These are phyloP conservation scores for Fusarium camptoceras DNA, from an alignment of 2,329 filamentous ascomycete species.

Conservation along the genomic window DNA sequence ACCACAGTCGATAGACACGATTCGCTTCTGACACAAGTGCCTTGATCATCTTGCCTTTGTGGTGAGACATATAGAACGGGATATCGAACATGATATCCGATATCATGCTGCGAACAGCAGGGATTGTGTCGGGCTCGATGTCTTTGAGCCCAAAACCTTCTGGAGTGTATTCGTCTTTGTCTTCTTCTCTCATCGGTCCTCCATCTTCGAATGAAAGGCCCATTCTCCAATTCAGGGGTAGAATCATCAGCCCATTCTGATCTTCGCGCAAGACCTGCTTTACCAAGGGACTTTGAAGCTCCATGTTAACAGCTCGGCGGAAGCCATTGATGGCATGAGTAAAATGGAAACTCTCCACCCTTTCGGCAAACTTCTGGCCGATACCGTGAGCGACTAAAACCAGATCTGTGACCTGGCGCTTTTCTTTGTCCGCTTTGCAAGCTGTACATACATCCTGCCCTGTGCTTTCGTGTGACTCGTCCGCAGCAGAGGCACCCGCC, in stretches of 20 bases:
- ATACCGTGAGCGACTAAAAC: constrained; percentile 95
- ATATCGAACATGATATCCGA: constrained; percentile 99
- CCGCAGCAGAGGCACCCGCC: constrained; percentile 43
- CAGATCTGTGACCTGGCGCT: constrained; percentile 83
- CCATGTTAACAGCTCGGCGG: constrained; percentile 84
- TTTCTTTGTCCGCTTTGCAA: constrained; percentile 72
- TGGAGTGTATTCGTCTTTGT: constrained; percentile 64
- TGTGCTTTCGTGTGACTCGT: constrained; percentile 47
- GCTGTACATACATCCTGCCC: constrained; percentile 60
- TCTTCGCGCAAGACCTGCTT: constrained; percentile 78
- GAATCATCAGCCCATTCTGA: constrained; percentile 91
- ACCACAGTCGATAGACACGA: constrained; percentile 95
- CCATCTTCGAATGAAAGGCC: constrained; percentile 89
- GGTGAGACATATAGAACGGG: constrained; percentile 96
- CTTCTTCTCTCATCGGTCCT: constrained; percentile 67
- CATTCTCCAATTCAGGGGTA: constrained; percentile 94
- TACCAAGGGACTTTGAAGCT: constrained; percentile 80
- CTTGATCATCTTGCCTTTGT: constrained; percentile 93
- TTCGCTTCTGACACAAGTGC: constrained; percentile 93
- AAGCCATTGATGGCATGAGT: constrained; percentile 96
- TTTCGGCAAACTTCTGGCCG: constrained; percentile 93
- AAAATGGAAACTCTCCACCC: constrained; percentile 96
- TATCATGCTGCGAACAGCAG: constrained; percentile 91
- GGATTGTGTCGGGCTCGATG: constrained; percentile 91
- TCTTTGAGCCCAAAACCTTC: constrained; percentile 79